A percentile compares a stretch with the other conserved stretches of the same genome.
These are phyloP conservation scores for Porphyrellus cyaneotinctus DNA, from an alignment of 768 basidiomycete genomes.

Conservation along the genomic window DNA sequence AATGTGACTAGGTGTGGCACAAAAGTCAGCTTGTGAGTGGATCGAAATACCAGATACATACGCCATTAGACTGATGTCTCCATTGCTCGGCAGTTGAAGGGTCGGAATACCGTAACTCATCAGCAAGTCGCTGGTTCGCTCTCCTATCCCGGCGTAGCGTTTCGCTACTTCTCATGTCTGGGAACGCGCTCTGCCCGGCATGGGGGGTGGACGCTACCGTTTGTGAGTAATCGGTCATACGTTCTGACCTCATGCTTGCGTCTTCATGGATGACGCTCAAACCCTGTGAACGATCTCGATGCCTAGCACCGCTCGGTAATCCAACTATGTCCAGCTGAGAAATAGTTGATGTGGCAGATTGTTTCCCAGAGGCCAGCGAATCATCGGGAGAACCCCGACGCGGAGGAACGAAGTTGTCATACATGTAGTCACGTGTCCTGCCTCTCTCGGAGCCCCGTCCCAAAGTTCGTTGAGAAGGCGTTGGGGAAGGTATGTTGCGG, in stretches of 20 bases:
- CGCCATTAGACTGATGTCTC: conserved; percentile 23
- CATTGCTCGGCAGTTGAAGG: conserved; percentile 31
- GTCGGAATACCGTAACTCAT: conserved; percentile 35
- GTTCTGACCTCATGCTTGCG: conserved; percentile 26
- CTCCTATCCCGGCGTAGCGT: conserved; percentile 13
- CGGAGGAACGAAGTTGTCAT: conserved; percentile 15
- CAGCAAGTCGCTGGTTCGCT: conserved; percentile 31
- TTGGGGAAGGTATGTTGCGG: conserved; percentile 25
- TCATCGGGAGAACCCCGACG: conserved; percentile 29
- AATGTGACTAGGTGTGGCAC: conserved; percentile 12
- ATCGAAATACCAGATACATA: conserved; percentile 7
- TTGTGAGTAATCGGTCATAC: conserved; percentile 22
- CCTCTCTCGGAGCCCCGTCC: conserved; percentile 19
- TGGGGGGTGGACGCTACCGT: conserved; percentile 19
- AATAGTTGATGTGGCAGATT: conserved; percentile 28
- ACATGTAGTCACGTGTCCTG: conserved; percentile 23
- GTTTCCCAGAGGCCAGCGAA: conserved; percentile 27
- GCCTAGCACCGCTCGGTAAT: conserved; percentile 16
- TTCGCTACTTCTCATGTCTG: conserved; percentile 19
- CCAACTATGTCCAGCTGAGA: conserved; percentile 33
- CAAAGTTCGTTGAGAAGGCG: conserved; percentile 24
- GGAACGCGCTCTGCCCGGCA: conserved; percentile 8
- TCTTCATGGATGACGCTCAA: conserved; percentile 34
- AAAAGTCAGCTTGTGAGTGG: background rate
- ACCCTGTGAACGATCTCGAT: conserved; percentile 22